Percentiles rank a stretch among this genome's conserved stretches.
Conservation (phyloP, 2,329 filamentous ascomycete species). For the Furcasterigmium sp. region DNA sequence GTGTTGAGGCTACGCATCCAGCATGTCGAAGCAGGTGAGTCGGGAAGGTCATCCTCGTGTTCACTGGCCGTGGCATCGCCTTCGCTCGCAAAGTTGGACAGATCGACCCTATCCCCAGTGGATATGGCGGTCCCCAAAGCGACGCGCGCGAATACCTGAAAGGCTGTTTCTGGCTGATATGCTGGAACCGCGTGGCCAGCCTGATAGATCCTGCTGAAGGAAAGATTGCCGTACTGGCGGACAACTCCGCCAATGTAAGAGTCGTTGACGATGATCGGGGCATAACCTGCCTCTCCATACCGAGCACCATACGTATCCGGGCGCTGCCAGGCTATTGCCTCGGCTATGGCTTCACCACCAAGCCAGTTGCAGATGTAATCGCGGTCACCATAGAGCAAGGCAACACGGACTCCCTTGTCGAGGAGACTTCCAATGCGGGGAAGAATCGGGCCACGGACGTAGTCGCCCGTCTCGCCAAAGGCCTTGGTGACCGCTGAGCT, state of each 20-base stretch:
- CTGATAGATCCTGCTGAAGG: conserved; percentile 62
- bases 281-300: conserved; percentile 66
- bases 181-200: conserved; percentile 58
- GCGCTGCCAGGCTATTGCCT: conserved; percentile 50
- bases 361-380: conserved; percentile 65
- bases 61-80: conserved; percentile 51
- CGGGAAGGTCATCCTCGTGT: conserved; percentile 45
- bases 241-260: conserved; percentile 67
- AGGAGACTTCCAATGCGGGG: conserved; percentile 55
- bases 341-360: conserved; percentile 69
- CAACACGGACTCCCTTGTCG: conserved; percentile 59
- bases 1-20: conserved; percentile 47
- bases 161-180: conserved; percentile 55
- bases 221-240: conserved; percentile 71
- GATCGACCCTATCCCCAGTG: conserved; percentile 46
- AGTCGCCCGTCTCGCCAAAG: conserved; percentile 51
- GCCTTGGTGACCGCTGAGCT: conserved; percentile 39
- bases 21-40: conserved; percentile 48
- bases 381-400: conserved; percentile 64
- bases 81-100: conserved; percentile 47
- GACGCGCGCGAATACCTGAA: conserved; percentile 57
- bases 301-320: conserved; percentile 38
- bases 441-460: conserved; percentile 57
- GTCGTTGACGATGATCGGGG: conserved; percentile 63
- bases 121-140: conserved; percentile 50